Base-by-base conservation (phyloP, 2,329 filamentous ascomycete genomes). In the Kalmusia sp. region DNA sequence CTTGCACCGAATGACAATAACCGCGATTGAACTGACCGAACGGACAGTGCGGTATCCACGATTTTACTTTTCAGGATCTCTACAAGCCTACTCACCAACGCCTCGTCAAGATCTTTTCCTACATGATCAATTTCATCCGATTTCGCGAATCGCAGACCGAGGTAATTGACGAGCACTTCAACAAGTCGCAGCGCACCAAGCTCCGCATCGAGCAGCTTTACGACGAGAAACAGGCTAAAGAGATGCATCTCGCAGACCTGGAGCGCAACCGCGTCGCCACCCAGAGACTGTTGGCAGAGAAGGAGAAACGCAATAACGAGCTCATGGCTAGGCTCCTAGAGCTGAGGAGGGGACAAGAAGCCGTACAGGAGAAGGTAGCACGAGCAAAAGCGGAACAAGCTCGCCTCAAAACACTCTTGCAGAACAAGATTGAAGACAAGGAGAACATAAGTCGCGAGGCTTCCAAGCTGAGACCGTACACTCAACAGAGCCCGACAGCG, bases 121-220 rank as follows among this genome's bases (percentile, higher is more conserved):
- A 97, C 76, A 85, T 98, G 59, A 99, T 99, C 80, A 99, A 99
- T 77, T 99, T 99, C 76, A 93, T 98, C 63, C 88, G 95, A 48
- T 99, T 98, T 78, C 90, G 95, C 65, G 93, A 97, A 78, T 92
- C 89, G 57, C 93, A 98, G 75, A 96, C 92, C 1, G 80, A 82
- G 33, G 87, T 95, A 25, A 96, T 98, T 59, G 93, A 97, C 72
- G 87, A 96, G 72, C 90, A 98, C 76, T 95, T 95, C 79, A 95
- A 96, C 80, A 93, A 91, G 67, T 86, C 90, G 11, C 92, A 97
- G 76, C 86, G 85, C 54, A 93, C 90, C 1, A 97, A 96, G 77
- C 81, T 88, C 47, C 87, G 90, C 57, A 97, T 98, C 67, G 93
- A 98, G 76, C 84, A 88, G 17, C 80, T 98, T 8, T 93, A 93